Percentiles rank a stretch among this genome's conserved stretches.
These are phyloP conservation scores for Cyberlindnera americana DNA, from an alignment of 805 yeast genomes.

Conservation along the genomic window DNA sequence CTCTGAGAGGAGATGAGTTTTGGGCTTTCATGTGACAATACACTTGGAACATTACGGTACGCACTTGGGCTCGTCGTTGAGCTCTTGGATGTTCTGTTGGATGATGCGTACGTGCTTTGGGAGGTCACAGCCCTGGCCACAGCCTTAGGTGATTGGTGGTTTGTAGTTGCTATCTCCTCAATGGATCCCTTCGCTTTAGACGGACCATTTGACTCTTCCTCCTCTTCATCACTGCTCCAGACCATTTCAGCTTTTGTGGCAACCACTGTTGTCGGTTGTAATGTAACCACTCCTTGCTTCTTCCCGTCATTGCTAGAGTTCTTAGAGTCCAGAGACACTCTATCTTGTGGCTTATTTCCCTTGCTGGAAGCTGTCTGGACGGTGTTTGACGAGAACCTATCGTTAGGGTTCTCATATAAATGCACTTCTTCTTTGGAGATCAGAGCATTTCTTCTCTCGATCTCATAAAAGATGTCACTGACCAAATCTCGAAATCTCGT, in stretches of 20 bases:
- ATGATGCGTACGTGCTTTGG: background rate
- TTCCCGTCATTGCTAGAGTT: slow-evolving; percentile 4
- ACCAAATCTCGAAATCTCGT: slow-evolving; percentile 85
- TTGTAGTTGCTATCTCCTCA: background rate
- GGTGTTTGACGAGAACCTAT: slow-evolving; percentile 6
- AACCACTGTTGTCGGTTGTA: slow-evolving; percentile 67
- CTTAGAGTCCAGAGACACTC: slow-evolving; percentile 5
- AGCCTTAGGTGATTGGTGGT: slow-evolving; percentile 3
- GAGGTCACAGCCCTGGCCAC: background rate
- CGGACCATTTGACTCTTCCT: slow-evolving; percentile 33
- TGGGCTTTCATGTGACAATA: slow-evolving; percentile 9
- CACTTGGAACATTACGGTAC: slow-evolving; percentile 6
- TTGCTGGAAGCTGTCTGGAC: slow-evolving; percentile 3
- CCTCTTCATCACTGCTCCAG: slow-evolving; percentile 87
- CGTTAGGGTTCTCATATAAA: background rate
- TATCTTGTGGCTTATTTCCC: slow-evolving; percentile 1
- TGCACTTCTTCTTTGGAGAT: slow-evolving; percentile 4
- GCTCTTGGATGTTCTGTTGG: slow-evolving; percentile 5
- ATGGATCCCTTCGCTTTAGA: background rate
- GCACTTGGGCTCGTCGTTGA: slow-evolving; percentile 10
- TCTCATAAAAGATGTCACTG: slow-evolving; percentile 83
- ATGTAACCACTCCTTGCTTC: slow-evolving; percentile 32
- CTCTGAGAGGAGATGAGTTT: slow-evolving; percentile 4
- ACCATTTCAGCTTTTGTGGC: slow-evolving; percentile 82
- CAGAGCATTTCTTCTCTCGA: slow-evolving; percentile 57